Conservation (phyloP, 768 basidiomycete genomes). For the Sutorius australiensis region DNA sequence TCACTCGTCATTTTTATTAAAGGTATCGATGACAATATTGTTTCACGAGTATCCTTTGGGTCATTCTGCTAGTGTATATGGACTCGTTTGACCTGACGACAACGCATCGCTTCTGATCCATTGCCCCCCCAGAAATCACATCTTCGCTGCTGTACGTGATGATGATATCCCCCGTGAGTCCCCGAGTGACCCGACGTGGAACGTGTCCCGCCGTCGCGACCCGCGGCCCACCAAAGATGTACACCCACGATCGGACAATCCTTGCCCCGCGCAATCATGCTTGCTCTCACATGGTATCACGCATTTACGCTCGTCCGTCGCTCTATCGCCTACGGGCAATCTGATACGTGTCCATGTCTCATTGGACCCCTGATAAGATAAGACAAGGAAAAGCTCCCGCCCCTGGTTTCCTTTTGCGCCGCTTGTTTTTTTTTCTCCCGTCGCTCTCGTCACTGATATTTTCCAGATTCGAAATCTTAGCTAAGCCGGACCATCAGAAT, state of each 20-base stretch:
- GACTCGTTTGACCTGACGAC: slow-evolving; percentile 1
- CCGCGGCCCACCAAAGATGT: slow-evolving; percentile 14
- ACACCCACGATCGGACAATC: not conserved
- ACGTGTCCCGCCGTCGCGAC: slow-evolving; percentile 20
- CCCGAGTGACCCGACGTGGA: slow-evolving; percentile 15
- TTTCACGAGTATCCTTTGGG: too few species aligned
- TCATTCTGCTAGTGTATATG: too few species aligned
- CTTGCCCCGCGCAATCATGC: slow-evolving; percentile 11
- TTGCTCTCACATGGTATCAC: slow-evolving; percentile 1
- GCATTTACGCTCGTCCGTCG: slow-evolving; percentile 5
- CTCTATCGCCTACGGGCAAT: slow-evolving; percentile 22
- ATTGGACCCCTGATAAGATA: slow-evolving; percentile 31
- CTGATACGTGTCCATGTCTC: slow-evolving; percentile 20
- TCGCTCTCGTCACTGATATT: slow-evolving; percentile 14
- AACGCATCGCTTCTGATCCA: slow-evolving; percentile 8
- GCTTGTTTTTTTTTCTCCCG: slow-evolving; percentile 12
- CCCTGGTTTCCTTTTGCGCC: slow-evolving; percentile 14
- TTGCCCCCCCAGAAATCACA: slow-evolving; percentile 8
- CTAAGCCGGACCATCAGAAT: not conserved
- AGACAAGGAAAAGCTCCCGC: slow-evolving; percentile 17
- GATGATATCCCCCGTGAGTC: slow-evolving; percentile 9
- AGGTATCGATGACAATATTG: too few species aligned
- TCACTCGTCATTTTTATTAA: too few species aligned
- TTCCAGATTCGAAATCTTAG: slow-evolving; percentile 6
- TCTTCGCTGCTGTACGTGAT: slow-evolving; percentile 23